Percentiles rank a stretch among this genome's conserved stretches.
phyloP scores from a whole-genome alignment of 176 grass and related monocot species.

The Musa acuminata region DNA sequence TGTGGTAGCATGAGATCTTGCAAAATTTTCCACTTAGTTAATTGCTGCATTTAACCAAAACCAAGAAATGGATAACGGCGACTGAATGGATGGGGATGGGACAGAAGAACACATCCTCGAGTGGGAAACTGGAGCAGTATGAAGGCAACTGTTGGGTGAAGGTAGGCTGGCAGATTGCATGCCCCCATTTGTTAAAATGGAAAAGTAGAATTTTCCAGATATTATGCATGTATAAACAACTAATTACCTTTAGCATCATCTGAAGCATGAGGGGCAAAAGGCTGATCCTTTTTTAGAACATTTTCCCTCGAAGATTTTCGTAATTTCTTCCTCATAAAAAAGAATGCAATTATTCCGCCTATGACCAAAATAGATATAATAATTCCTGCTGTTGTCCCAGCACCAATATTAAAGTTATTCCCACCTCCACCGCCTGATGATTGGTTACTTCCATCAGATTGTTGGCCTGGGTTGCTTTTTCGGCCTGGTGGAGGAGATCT shows the following conservation, averaged over 20 bases:
- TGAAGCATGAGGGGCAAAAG: constrained; percentile 51
- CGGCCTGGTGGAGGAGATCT: constrained; percentile 55
- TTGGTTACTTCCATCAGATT: constrained; percentile 21
- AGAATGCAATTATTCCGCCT: constrained; percentile 60
- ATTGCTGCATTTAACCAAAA: too few relatives aligned
- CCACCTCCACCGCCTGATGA: constrained; percentile 36
- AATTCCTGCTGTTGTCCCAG: constrained; percentile 74
- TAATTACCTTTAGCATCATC: constrained; percentile 59
- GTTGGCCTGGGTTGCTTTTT: constrained; percentile 37
- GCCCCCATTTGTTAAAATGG: neutral
- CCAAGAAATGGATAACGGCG: too few relatives aligned
- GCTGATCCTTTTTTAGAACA: constrained; percentile 64
- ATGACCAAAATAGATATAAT: constrained; percentile 69
- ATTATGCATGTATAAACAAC: neutral
- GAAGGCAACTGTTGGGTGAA: too few relatives aligned
- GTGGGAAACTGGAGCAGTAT: neutral
- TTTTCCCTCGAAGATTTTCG: constrained; percentile 31
- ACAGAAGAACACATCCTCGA: too few relatives aligned
- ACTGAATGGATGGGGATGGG: too few relatives aligned
- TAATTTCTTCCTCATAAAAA: constrained; percentile 58
- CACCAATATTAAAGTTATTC: constrained; percentile 51
- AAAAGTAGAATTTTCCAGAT: neutral
- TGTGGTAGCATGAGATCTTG: too few relatives aligned
- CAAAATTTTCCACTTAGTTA: too few relatives aligned
- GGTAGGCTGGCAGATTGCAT: neutral